phyloP scores from a whole-genome alignment of 2,329 filamentous ascomycete genomes.

The Penicillium sp. region DNA sequence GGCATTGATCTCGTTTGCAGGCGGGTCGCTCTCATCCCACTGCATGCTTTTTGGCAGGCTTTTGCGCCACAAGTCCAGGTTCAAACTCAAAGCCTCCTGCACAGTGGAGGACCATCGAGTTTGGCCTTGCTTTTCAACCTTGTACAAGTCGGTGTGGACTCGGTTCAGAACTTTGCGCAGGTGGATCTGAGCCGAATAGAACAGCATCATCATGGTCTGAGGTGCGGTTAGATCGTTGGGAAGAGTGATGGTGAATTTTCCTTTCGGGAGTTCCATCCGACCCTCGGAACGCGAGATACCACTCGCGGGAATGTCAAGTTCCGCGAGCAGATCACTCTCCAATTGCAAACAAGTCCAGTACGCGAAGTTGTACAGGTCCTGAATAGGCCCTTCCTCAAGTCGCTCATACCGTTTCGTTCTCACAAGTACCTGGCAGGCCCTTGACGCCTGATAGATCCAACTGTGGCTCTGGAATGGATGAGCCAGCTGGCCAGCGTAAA shows the following conservation, averaged over 20 bases:
- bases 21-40: slow-evolving; percentile 67
- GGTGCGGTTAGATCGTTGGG: slow-evolving; percentile 35
- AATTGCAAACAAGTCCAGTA: slow-evolving; percentile 95
- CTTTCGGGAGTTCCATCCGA: slow-evolving; percentile 42
- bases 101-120: slow-evolving; percentile 39
- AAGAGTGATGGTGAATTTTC: slow-evolving; percentile 33
- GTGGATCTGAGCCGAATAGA: slow-evolving; percentile 62
- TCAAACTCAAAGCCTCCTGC: slow-evolving; percentile 45
- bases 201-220: slow-evolving; percentile 51
- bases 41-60: slow-evolving; percentile 53
- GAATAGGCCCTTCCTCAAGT: slow-evolving; percentile 29
- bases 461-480: slow-evolving; percentile 82
- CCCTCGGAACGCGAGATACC: slow-evolving; percentile 59
- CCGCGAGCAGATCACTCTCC: slow-evolving; percentile 91
- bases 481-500: slow-evolving; percentile 86
- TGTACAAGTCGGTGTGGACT: slow-evolving; percentile 57
- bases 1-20: slow-evolving; percentile 72
- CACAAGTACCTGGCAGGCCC: slow-evolving; percentile 68
- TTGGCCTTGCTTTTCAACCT: slow-evolving; percentile 38
- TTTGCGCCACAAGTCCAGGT: slow-evolving; percentile 56
- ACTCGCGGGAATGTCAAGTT: slow-evolving; percentile 67
- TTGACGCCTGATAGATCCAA: slow-evolving; percentile 63
- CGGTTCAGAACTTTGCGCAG: slow-evolving; percentile 58
- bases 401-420: slow-evolving; percentile 51
- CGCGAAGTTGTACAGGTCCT: slow-evolving; percentile 69